Evolutionary conservation across 495 filamentous ascomycete genomes (phyloP).

Genomic region (Penicillium alfredii): DNA sequence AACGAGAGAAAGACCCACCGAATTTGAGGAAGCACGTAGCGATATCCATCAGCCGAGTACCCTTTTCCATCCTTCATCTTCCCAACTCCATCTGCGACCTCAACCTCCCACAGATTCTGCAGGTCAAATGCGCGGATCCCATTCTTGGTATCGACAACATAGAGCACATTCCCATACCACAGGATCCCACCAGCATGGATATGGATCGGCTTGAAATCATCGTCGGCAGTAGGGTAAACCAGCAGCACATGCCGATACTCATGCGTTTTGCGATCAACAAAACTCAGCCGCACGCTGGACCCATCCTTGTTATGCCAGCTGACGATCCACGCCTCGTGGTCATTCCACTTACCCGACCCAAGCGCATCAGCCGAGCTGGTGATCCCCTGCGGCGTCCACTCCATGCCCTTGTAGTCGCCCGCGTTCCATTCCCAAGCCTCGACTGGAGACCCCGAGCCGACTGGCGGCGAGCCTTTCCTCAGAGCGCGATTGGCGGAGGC

Average conservation of each 20-base stretch:
- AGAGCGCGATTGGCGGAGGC: slow-evolving; percentile 32
- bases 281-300: slow-evolving; percentile 29
- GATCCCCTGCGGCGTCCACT: slow-evolving; percentile 38
- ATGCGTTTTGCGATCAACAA: slow-evolving; percentile 26
- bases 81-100: slow-evolving; percentile 19
- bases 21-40: slow-evolving; percentile 24
- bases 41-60: slow-evolving; percentile 28
- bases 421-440: slow-evolving; percentile 22
- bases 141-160: slow-evolving; percentile 27
- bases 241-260: slow-evolving; percentile 39
- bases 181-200: slow-evolving; percentile 30
- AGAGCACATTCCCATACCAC: slow-evolving; percentile 31
- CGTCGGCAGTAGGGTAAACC: slow-evolving; percentile 23
- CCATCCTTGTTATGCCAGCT: slow-evolving; percentile 34
- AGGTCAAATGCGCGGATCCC: slow-evolving; percentile 31
- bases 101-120: slow-evolving; percentile 28
- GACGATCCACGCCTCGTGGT: slow-evolving; percentile 28
- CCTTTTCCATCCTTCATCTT: slow-evolving; percentile 16
- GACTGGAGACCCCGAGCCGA: slow-evolving; percentile 20
- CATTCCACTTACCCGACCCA: slow-evolving; percentile 26
- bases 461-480: slow-evolving; percentile 10
- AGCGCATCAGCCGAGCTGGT: slow-evolving; percentile 33
- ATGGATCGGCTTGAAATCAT: slow-evolving; percentile 23
- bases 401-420: slow-evolving; percentile 27
- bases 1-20: slow-evolving; percentile 6